Conservation (phyloP, 169 alveolate genomes). For the Miamiensis avidus region DNA sequence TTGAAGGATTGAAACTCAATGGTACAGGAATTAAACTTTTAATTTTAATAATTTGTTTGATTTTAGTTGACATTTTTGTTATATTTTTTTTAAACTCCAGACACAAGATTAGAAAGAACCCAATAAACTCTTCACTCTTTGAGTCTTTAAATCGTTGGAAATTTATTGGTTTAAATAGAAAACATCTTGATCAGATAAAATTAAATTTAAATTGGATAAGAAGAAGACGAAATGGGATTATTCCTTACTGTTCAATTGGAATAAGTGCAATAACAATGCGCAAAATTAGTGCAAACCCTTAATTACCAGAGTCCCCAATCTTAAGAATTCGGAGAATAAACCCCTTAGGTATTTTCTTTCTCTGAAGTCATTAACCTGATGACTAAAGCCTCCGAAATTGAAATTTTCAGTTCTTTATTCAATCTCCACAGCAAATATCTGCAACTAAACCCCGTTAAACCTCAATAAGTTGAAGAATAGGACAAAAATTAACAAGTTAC, state of each 20-base stretch:
- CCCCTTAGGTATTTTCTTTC: no score
- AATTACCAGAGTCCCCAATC: no score
- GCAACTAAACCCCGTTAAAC: not conserved
- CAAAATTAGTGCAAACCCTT: no score
- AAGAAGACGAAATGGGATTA: not conserved
- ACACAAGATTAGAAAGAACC: not conserved
- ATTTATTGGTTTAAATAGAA: not conserved
- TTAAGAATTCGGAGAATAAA: no score
- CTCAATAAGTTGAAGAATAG: not conserved
- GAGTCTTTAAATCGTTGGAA: not conserved
- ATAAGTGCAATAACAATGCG: not conserved
- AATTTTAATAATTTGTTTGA: not conserved
- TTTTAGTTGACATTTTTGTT: not conserved
- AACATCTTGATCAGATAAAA: not conserved
- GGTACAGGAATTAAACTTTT: not conserved
- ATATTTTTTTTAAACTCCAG: no score
- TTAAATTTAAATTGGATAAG: not conserved
- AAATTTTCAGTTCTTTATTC: not conserved
- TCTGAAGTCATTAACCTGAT: no score
- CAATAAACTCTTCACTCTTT: not conserved
- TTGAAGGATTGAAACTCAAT: not conserved
- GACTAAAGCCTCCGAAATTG: no score
- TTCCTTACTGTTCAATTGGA: not conserved
- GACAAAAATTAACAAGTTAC: not conserved
- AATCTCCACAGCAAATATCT: not conserved